Evolutionary conservation across 2,329 filamentous ascomycete species (phyloP).

Genomic region (Aspergillus luchuensis): DNA sequence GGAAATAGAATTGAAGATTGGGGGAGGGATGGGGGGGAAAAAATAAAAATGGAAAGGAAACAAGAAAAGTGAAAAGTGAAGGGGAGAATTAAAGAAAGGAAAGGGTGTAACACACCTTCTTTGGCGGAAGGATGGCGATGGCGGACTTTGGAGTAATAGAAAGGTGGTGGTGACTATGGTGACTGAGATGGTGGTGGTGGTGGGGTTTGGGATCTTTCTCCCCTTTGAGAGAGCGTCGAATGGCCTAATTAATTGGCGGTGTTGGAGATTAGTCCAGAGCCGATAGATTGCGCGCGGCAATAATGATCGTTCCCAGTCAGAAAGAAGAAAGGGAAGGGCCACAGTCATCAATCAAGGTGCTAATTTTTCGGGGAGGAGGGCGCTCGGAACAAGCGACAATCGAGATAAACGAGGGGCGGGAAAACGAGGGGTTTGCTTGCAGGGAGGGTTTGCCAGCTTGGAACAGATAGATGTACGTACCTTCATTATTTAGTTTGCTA

Average conservation of each 20-base stretch:
- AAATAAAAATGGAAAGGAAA: constrained; percentile 6
- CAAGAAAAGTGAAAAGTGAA: constrained; percentile 9
- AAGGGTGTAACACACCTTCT: constrained; percentile 67
- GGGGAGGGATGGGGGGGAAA: constrained; percentile 8
- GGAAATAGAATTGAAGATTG: constrained; percentile 5
- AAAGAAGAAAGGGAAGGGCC: not conserved
- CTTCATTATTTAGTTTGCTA: constrained; percentile 24
- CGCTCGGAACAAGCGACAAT: constrained; percentile 23
- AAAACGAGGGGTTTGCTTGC: constrained; percentile 15
- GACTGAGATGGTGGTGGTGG: constrained; percentile 23
- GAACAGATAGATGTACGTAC: constrained; percentile 14
- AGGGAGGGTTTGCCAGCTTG: not conserved
- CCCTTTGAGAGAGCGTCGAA: constrained; percentile 87
- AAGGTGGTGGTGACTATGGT: constrained; percentile 52
- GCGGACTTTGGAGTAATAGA: constrained; percentile 82
- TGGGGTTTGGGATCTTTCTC: constrained; percentile 69
- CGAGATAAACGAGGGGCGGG: constrained; percentile 22
- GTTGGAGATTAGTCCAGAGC: not conserved
- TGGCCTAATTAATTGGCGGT: constrained; percentile 56
- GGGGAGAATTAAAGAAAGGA: constrained; percentile 9
- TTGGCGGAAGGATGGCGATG: constrained; percentile 85
- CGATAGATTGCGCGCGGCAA: not conserved
- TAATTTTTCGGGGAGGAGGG: constrained; percentile 11
- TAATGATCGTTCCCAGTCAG: not conserved
- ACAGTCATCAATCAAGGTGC: constrained; percentile 1